A percentile compares a stretch with the other conserved stretches of the same genome.
Evolutionary conservation across 768 basidiomycete species (phyloP).

Genomic region (Tylopilus sp.): DNA sequence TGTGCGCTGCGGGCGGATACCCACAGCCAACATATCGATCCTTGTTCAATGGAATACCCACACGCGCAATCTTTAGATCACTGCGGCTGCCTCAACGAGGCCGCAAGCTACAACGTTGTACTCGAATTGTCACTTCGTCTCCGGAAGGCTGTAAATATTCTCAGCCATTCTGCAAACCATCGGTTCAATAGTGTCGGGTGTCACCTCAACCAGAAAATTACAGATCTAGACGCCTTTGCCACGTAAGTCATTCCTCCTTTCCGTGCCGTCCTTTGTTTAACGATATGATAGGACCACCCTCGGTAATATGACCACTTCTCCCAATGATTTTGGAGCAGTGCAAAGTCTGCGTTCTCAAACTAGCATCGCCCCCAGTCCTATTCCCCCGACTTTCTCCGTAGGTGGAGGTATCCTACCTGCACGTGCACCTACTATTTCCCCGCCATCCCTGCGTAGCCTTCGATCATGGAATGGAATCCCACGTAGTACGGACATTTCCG

Average conservation of each 20-base stretch:
- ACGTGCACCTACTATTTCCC: slow-evolving; percentile 19
- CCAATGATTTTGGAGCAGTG: slow-evolving; percentile 21
- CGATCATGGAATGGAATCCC: slow-evolving; percentile 20
- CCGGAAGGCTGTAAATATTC: slow-evolving; percentile 54
- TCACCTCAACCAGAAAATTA: slow-evolving; percentile 42
- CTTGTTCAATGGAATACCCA: slow-evolving; percentile 14
- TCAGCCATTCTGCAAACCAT: slow-evolving; percentile 46
- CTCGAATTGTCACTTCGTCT: slow-evolving; percentile 65
- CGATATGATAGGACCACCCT: slow-evolving; percentile 37
- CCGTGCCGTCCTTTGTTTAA: slow-evolving; percentile 7
- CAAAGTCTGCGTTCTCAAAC: slow-evolving; percentile 16
- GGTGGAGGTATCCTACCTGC: slow-evolving; percentile 14
- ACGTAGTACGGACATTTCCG: slow-evolving; percentile 26
- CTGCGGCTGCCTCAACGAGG: slow-evolving; percentile 59
- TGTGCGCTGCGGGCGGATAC: background rate
- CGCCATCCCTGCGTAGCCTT: slow-evolving; percentile 13
- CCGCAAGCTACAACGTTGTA: slow-evolving; percentile 51
- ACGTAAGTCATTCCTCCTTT: slow-evolving; percentile 38
- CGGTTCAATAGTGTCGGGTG: slow-evolving; percentile 27
- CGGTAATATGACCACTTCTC: slow-evolving; percentile 32
- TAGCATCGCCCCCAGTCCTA: slow-evolving; percentile 1
- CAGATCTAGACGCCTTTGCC: slow-evolving; percentile 49
- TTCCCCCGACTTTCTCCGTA: slow-evolving; percentile 12
- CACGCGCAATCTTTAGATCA: slow-evolving; percentile 29
- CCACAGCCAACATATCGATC: slow-evolving; percentile 3